Evolutionary conservation across 1,284 basidiomycete genomes (phyloP).

Genomic region (Melampsora americana): DNA sequence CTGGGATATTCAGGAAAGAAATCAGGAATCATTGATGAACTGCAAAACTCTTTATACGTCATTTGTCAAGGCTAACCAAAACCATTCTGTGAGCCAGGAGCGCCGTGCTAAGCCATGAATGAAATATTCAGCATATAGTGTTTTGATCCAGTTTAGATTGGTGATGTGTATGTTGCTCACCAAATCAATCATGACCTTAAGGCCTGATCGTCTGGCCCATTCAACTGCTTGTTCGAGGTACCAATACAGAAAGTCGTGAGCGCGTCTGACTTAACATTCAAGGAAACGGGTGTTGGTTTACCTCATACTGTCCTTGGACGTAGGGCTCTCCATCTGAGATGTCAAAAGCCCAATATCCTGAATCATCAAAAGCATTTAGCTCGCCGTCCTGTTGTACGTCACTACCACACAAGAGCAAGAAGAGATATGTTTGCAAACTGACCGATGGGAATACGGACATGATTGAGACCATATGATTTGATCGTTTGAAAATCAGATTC

Average conservation of each 20-base stretch:
- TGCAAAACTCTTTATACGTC: too few relatives aligned
- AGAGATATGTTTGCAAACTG: slow-evolving; percentile 55
- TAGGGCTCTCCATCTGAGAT: slow-evolving; percentile 75
- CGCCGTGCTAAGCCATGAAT: slow-evolving; percentile 52
- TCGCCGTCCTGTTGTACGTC: too few relatives aligned
- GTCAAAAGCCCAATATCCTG: slow-evolving; percentile 64
- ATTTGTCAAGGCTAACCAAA: slow-evolving; percentile 65
- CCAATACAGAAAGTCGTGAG: slow-evolving; percentile 5
- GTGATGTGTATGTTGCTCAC: too few relatives aligned
- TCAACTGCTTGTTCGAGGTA: slow-evolving; percentile 63
- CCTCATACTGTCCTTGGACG: slow-evolving; percentile 70
- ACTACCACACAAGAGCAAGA: too few relatives aligned
- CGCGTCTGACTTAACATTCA: too few relatives aligned
- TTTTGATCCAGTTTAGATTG: too few relatives aligned
- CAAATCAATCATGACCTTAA: too few relatives aligned
- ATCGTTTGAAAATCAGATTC: slow-evolving; percentile 71
- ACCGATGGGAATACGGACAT: slow-evolving; percentile 81
- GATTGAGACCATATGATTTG: slow-evolving; percentile 71
- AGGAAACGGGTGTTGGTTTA: neutral
- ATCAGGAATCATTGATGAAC: too few relatives aligned
- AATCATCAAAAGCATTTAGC: too few relatives aligned
- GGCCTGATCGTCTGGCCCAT: slow-evolving; percentile 71
- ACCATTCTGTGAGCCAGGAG: slow-evolving; percentile 57
- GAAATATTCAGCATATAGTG: neutral
- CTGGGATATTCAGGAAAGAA: neutral